Evolutionary conservation across 2,329 filamentous ascomycete genomes (phyloP), one percentile per base, ranked within the genome.

Genomic region (Colletotrichum caudatum): DNA sequence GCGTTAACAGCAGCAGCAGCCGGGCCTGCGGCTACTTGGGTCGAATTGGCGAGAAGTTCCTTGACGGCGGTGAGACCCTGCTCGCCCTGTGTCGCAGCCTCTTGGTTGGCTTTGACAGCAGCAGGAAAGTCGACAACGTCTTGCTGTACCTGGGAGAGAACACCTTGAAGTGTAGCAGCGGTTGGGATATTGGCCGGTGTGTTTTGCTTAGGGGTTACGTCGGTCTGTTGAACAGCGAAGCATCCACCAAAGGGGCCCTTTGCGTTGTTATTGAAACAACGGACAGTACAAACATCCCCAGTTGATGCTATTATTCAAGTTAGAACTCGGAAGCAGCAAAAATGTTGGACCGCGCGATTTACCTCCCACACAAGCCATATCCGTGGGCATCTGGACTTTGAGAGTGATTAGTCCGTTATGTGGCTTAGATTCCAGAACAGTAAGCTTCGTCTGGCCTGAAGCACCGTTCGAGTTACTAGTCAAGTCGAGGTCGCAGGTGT

Each of bases 221-320:
- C 88, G 37, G 81, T 81, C 76, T 91, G 89, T 78, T 89, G 85
- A 20, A 90, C 84, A 1, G 87, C 81, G 76, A 90, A 86, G 78
- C 88, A 90, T 60, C 88, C 85, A 53, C 86, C 86, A 67, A 90
- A 90, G 18, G 87, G 87, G 5, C 87, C 87, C 7, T 86, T 86
- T 2, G 85, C 78, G 11, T 87, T 86, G 60, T 84, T 86, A 81
- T 90, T 90, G 39, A 87, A 83, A 82, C 88, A 90, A 35, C 88
- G 85, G n/a, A 90, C 82, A 1, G 88, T 90, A 82, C 87, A 89
- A 46, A 89, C 76, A 64, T 89, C 86, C 50, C 89, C 89, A 0
- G 87, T 88, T 0, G 88, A 88, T 7, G 80, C 85, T 85, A 50
- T 8, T 18, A 7, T 23, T 12, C 20, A 37, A 65, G 69, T 16